phyloP scores from a whole-genome alignment of 257 asterid species.

The Coffea eugenioides region DNA sequence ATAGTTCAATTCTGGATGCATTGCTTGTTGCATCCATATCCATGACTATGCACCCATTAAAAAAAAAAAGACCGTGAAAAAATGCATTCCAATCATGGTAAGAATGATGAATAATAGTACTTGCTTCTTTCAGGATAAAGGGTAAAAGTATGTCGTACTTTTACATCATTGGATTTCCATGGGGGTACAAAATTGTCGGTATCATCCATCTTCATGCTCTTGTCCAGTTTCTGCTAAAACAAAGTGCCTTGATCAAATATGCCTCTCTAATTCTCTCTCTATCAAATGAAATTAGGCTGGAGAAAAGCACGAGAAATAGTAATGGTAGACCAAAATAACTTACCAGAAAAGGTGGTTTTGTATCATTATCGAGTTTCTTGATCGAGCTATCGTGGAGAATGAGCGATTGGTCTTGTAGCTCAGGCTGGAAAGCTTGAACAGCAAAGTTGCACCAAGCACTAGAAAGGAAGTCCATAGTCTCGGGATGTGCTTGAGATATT shows the following conservation, averaged over 20 bases:
- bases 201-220: constrained; percentile 48
- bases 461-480: constrained; percentile 90
- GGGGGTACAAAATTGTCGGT: constrained; percentile 58
- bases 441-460: constrained; percentile 85
- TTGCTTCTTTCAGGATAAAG: no score
- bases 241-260: neutral
- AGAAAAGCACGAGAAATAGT: neutral
- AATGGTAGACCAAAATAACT: constrained; percentile 16
- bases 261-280: neutral
- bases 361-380: constrained; percentile 34
- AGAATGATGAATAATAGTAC: neutral
- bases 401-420: constrained; percentile 46
- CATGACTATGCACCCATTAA: constrained; percentile 53
- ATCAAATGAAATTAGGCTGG: neutral
- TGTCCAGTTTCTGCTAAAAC: constrained; percentile 50
- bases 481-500: constrained; percentile 87
- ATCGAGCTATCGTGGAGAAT: constrained; percentile 47
- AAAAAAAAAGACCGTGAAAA: neutral
- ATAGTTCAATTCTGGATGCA: constrained; percentile 95
- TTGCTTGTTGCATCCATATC: constrained; percentile 99
- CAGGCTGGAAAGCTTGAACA: constrained; percentile 69
- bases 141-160: constrained; percentile 44
- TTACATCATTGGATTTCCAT: constrained; percentile 80
- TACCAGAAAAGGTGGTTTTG: constrained; percentile 48
- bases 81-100: neutral